Evolutionary conservation across 768 basidiomycete genomes (phyloP).

Genomic region (Rhizopogon vulgaris): DNA sequence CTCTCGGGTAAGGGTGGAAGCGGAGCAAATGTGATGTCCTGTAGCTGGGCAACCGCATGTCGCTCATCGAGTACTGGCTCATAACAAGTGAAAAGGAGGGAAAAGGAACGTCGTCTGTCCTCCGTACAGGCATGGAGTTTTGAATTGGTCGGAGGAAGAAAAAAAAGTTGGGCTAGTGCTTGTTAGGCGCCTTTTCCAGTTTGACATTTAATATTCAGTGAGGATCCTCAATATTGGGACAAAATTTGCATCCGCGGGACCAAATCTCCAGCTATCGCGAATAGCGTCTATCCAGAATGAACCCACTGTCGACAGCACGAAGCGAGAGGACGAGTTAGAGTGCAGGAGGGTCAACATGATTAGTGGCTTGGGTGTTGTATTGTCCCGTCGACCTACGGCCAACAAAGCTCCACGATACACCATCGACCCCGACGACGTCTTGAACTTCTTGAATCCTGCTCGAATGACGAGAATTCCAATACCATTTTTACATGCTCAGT

Average conservation of each 20-base stretch:
- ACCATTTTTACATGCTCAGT: background rate
- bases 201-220: background rate
- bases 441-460: background rate
- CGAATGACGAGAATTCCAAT: background rate
- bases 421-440: background rate
- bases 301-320: background rate
- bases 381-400: background rate
- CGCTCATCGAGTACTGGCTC: slow-evolving; percentile 11
- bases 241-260: slow-evolving; percentile 3
- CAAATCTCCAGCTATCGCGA: background rate
- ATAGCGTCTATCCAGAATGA: background rate
- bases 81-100: background rate
- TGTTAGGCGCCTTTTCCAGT: slow-evolving; percentile 1
- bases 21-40: slow-evolving; percentile 23
- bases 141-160: slow-evolving; percentile 1
- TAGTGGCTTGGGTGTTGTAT: slow-evolving; percentile 11
- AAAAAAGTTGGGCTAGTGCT: background rate
- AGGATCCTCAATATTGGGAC: background rate
- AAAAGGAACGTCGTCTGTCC: background rate
- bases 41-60: slow-evolving; percentile 14
- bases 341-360: background rate
- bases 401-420: background rate
- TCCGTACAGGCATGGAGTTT: slow-evolving; percentile 1
- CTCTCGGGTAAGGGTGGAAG: slow-evolving; percentile 25
- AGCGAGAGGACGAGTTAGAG: background rate